Evolutionary conservation across 2,329 filamentous ascomycete genomes (phyloP).

Genomic region (Chaetomium globosum): DNA sequence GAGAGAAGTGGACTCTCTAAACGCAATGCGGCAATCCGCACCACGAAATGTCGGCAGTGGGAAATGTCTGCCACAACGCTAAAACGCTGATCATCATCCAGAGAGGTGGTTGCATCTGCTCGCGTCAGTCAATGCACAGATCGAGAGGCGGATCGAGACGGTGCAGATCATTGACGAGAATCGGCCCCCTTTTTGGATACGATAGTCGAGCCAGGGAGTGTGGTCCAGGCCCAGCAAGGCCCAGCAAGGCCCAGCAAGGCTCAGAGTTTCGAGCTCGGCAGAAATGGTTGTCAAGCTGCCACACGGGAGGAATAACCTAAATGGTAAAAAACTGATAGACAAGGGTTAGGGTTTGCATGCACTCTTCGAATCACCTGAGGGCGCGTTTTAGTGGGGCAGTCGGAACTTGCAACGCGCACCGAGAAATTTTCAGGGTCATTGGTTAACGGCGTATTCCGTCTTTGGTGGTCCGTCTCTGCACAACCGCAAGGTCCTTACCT

Average conservation of each 20-base stretch:
- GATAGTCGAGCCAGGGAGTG: neutral
- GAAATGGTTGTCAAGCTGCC: neutral
- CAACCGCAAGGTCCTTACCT: neutral
- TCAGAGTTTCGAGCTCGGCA: neutral
- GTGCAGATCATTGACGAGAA: conserved; percentile 10
- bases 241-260: neutral
- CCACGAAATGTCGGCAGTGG: conserved; percentile 13
- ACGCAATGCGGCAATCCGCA: neutral
- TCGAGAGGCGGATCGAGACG: conserved; percentile 18
- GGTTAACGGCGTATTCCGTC: neutral
- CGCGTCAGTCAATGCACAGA: conserved; percentile 3
- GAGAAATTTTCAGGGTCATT: conserved; percentile 17
- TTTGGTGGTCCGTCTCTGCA: neutral
- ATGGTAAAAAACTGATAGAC: no score
- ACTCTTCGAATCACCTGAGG: conserved; percentile 27
- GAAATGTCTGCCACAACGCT: conserved; percentile 14
- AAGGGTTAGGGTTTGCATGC: conserved; percentile 29
- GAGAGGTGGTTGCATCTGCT: conserved; percentile 4
- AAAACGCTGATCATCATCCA: conserved; percentile 28
- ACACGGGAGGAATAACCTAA: neutral
- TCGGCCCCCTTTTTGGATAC: neutral
- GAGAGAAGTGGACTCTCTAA: neutral
- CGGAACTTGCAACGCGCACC: conserved; percentile 17
- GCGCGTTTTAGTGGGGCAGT: conserved; percentile 25
- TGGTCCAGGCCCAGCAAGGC: neutral